phyloP scores from a whole-genome alignment of 1,284 basidiomycete species.

The Spongispora temasekensis region DNA sequence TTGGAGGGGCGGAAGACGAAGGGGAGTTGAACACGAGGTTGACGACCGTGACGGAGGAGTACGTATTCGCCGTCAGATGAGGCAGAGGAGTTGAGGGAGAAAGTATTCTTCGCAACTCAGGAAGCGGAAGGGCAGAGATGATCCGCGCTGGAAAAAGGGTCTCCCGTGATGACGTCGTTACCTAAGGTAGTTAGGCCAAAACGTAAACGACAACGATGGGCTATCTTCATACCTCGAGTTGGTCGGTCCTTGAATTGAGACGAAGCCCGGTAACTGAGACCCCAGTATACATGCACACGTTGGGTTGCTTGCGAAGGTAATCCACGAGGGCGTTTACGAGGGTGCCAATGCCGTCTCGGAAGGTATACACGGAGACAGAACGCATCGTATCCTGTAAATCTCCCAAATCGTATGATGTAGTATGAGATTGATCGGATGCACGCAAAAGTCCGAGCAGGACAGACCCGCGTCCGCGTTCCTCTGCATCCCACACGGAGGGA shows the following conservation, averaged over 20 bases:
- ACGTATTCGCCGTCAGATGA: conserved; percentile 56
- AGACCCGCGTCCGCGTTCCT: conserved; percentile 67
- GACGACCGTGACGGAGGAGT: conserved; percentile 69
- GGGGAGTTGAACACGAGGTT: conserved; percentile 72
- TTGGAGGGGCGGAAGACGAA: conserved; percentile 38
- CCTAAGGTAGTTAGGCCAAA: conserved; percentile 35
- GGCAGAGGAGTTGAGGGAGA: conserved; percentile 41
- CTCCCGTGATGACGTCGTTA: conserved; percentile 43
- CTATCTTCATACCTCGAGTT: conserved; percentile 56
- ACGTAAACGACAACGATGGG: no score
- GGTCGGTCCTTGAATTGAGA: conserved; percentile 34
- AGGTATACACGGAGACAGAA: conserved; percentile 75
- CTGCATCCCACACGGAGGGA: conserved; percentile 69
- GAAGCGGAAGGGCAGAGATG: conserved; percentile 73
- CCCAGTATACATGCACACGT: conserved; percentile 60
- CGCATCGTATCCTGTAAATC: conserved; percentile 55
- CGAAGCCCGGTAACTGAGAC: conserved; percentile 43
- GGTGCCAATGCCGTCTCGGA: conserved; percentile 75
- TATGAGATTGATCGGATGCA: conserved; percentile 19
- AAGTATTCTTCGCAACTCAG: conserved; percentile 59
- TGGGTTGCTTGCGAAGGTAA: conserved; percentile 47
- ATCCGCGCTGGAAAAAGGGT: conserved; percentile 53
- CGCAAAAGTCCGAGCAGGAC: conserved; percentile 65
- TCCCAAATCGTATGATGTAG: conserved; percentile 52
- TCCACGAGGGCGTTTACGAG: conserved; percentile 61